Evolutionary conservation across 768 basidiomycete genomes (phyloP), one percentile per base, ranked within the genome.

Genomic region (Rhodotorula paludigena): DNA sequence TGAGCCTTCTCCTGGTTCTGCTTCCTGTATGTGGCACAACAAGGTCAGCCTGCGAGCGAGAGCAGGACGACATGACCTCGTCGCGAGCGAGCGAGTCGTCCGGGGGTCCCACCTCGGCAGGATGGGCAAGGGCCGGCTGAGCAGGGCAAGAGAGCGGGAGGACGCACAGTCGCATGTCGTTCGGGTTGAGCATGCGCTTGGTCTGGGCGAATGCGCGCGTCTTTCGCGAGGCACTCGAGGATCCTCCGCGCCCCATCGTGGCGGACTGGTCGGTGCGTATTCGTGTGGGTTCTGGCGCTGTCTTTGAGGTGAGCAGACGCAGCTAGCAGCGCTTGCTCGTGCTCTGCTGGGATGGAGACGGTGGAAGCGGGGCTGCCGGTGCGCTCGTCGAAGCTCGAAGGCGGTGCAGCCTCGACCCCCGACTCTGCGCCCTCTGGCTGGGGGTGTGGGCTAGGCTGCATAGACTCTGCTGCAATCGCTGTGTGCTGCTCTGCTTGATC

Each of bases 131-230:
- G 41, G 51, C 25, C 39, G 20, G 21, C 23, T 21, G 56, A 57
- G 28, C 3, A 49, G 12, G 14, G 32, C 38, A 45, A 47, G 55
- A 25, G 12, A n/a, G 35, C 59, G 30, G 41, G 41, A 48, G 35
- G 33, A 77, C 90, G 73, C 77, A 93, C 93, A 98, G 79, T 73
- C 94, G 83, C 63, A 89, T 90, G 78, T 97, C 94, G 75, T 88
- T 90, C 0, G 94, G 94, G 77, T 92, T 92, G 66, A 97, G 80
- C 82, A 98, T 82, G 25, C 93, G 88, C 79, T 98, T 98, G 53
- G 94, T 91, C 16, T 86, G 81, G 4, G 92, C 94, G 77, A 98
- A 97, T 78, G 94, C 94, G 79, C 92, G 84, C 1, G 92, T 93
- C 78, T 92, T 94, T 47, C 68, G 63, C 62, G 64, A 63, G 5